Evolutionary conservation across 345 rosid species (phyloP).

Genomic region (Eucalyptus tenuipes): DNA sequence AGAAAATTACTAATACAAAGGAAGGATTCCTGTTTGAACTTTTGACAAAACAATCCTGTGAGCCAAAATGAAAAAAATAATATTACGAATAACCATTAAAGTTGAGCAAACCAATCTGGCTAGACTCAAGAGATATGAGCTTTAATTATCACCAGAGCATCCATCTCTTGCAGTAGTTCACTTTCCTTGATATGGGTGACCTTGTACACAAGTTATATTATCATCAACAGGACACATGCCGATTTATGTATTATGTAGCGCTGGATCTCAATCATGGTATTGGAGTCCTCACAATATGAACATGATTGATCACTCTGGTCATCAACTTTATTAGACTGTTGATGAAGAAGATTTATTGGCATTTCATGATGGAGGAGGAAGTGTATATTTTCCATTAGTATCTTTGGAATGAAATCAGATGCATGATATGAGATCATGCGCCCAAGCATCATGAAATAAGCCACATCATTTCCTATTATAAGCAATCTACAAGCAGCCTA

Average conservation of each 20-base stretch:
- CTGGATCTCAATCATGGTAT: not conserved
- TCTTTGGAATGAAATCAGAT: not conserved
- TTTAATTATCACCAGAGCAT: not conserved
- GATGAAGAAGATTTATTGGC: not conserved
- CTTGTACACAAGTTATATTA: not conserved
- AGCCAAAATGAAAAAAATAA: not conserved
- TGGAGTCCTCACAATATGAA: not conserved
- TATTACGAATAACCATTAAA: not conserved
- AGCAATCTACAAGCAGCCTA: not conserved
- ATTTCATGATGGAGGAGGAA: not conserved
- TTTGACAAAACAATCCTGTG: not conserved
- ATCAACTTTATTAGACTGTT: not conserved
- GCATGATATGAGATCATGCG: not conserved
- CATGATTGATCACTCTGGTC: not conserved
- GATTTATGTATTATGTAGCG: not conserved
- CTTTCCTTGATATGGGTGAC: not conserved
- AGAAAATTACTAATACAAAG: not conserved
- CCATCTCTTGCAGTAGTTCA: not conserved
- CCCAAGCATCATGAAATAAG: not conserved
- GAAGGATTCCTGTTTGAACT: not conserved
- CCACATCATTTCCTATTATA: not conserved
- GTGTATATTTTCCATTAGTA: not conserved
- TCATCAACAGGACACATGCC: not conserved
- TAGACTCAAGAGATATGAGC: not conserved
- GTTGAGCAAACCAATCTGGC: not conserved